phyloP scores from a whole-genome alignment of 768 basidiomycete genomes.

The Rubroboletus pulcherrimus region DNA sequence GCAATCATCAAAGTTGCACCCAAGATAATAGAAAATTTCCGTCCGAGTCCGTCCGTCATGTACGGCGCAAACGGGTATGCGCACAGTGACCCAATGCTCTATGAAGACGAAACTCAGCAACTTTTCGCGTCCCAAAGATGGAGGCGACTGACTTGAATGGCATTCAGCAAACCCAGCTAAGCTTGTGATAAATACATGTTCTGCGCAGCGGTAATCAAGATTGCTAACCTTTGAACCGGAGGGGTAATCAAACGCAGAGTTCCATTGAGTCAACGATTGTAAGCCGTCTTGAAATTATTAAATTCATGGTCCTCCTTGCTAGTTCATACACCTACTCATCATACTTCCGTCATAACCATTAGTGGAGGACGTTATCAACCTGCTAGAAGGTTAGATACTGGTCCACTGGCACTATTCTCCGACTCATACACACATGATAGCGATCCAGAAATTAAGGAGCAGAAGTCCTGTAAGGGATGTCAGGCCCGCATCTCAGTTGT shows the following conservation, averaged over 20 bases:
- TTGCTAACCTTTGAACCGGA: conserved; percentile 25
- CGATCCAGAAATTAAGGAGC: conserved; percentile 60
- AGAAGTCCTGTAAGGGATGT: conserved; percentile 41
- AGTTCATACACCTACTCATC: conserved; percentile 32
- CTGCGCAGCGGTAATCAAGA: neutral
- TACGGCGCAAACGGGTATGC: neutral
- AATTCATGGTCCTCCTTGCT: neutral
- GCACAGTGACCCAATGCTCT: neutral
- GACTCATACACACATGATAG: conserved; percentile 46
- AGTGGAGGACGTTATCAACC: conserved; percentile 35
- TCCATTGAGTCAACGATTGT: conserved; percentile 38
- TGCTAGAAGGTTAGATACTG: conserved; percentile 4
- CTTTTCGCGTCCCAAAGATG: too few relatives aligned
- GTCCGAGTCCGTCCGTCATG: neutral
- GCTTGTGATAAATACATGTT: neutral
- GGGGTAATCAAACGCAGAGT: conserved; percentile 30
- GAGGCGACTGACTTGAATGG: conserved; percentile 31
- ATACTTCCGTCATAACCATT: conserved; percentile 40
- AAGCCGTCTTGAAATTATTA: conserved; percentile 29
- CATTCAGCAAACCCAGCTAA: conserved; percentile 35
- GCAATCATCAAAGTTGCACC: neutral
- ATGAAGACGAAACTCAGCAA: conserved; percentile 8
- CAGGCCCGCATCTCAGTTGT: neutral
- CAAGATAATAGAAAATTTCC: neutral
- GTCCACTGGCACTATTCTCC: neutral